Evolutionary conservation across 805 yeast genomes (phyloP).

Genomic region (Groenewaldozyma tartarivorans): DNA sequence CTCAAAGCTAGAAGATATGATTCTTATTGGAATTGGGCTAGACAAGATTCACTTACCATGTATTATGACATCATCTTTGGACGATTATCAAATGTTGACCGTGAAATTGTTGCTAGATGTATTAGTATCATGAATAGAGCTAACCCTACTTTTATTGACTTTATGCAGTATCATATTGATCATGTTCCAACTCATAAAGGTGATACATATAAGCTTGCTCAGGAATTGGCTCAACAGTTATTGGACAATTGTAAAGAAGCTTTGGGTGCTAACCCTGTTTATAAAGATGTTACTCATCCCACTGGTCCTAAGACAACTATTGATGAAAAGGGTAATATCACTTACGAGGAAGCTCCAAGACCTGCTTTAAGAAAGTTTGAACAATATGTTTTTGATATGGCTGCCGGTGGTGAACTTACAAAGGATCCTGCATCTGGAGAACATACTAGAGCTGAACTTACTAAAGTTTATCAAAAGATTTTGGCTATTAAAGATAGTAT

Average conservation of each 20-base stretch:
- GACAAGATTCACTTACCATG: constrained; percentile 91
- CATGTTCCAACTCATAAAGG: constrained; percentile 80
- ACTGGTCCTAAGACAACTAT: constrained; percentile 90
- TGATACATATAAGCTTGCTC: constrained; percentile 85
- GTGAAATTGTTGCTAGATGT: constrained; percentile 94
- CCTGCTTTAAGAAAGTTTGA: constrained; percentile 89
- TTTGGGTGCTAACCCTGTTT: constrained; percentile 71
- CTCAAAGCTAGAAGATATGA: constrained; percentile 94
- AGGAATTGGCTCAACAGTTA: constrained; percentile 82
- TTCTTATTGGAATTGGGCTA: constrained; percentile 99
- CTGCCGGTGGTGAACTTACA: constrained; percentile 84
- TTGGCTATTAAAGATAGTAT: constrained; percentile 37
- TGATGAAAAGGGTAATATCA: constrained; percentile 79
- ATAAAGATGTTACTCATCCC: constrained; percentile 89
- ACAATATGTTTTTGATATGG: constrained; percentile 93
- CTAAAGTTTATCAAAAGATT: constrained; percentile 73
- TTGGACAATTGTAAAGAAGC: constrained; percentile 94
- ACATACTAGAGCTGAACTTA: constrained; percentile 68
- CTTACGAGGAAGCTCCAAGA: constrained; percentile 76
- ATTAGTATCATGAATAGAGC: constrained; percentile 97
- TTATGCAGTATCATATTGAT: constrained; percentile 91
- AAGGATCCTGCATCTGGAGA: constrained; percentile 47
- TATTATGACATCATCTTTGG: constrained; percentile 96
- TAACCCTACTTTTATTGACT: constrained; percentile 83
- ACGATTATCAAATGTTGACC: constrained; percentile 76